Percentiles rank a stretch among this genome's conserved stretches.
Conservation (phyloP, 352 stramenopile species). For the Phytophthora agathidicida region DNA sequence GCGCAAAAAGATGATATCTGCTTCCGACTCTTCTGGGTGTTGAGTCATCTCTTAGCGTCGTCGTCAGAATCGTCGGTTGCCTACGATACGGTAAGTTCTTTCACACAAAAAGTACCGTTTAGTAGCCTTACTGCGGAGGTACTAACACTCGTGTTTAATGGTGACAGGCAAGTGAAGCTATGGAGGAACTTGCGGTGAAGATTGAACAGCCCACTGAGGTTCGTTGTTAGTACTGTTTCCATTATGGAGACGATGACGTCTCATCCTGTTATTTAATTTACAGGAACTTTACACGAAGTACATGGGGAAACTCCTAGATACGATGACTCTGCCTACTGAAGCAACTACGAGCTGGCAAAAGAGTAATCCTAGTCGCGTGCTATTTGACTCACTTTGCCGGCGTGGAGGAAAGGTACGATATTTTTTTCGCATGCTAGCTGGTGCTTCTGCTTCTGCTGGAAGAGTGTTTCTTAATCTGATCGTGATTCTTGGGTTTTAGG, state of each 20-base stretch:
- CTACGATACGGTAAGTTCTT: slow-evolving; percentile 52
- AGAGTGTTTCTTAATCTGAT: slow-evolving; percentile 1
- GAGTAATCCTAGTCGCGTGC: slow-evolving; percentile 53
- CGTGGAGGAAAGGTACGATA: slow-evolving; percentile 63
- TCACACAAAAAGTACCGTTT: background rate
- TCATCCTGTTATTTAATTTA: background rate
- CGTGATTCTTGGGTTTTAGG: slow-evolving; percentile 32
- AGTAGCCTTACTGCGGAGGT: background rate
- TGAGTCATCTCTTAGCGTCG: slow-evolving; percentile 74
- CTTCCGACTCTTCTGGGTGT: slow-evolving; percentile 84
- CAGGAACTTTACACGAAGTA: slow-evolving; percentile 68
- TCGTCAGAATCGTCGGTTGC: slow-evolving; percentile 56
- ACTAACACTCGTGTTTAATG: slow-evolving; percentile 4
- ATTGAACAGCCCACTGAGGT: slow-evolving; percentile 53
- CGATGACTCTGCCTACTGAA: slow-evolving; percentile 55
- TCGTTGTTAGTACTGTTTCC: slow-evolving; percentile 5
- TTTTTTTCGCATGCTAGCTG: background rate
- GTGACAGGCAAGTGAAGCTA: slow-evolving; percentile 42
- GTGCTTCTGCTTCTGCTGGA: background rate
- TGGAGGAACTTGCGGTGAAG: slow-evolving; percentile 40
- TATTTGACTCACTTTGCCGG: slow-evolving; percentile 83
- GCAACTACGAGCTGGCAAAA: slow-evolving; percentile 61
- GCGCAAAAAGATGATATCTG: slow-evolving; percentile 47
- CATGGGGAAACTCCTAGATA: slow-evolving; percentile 57
- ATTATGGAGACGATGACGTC: background rate